A percentile compares a stretch with the other conserved stretches of the same genome.
These are phyloP conservation scores for Scenedesmus sp. DNA, from an alignment of 163 green algal genomes.

Conservation along the genomic window DNA sequence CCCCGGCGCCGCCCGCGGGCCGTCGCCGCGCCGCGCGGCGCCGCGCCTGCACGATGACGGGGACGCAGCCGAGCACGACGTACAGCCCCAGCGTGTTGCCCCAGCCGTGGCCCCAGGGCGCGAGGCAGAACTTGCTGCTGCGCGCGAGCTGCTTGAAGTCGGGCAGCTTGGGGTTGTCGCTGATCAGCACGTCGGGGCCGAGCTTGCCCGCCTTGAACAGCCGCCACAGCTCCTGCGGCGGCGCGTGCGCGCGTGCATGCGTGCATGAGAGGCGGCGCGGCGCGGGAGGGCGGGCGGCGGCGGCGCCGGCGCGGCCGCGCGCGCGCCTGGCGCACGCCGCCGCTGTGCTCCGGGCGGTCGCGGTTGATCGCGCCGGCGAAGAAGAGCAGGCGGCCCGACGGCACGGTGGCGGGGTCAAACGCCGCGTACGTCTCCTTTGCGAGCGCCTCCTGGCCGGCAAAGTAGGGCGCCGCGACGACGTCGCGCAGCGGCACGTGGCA, in stretches of 20 bases:
- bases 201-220: constrained; percentile 31
- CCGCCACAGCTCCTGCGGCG: constrained; percentile 18
- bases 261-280: too few species aligned
- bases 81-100: constrained; percentile 9
- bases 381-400: constrained; percentile 13
- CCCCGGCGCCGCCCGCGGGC: too few species aligned
- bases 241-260: too few species aligned
- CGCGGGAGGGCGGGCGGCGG: too few species aligned
- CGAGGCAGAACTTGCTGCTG: constrained; percentile 44
- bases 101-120: constrained; percentile 30
- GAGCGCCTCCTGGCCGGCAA: not conserved
- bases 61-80: constrained; percentile 27
- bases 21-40: too few species aligned
- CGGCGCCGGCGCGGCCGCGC: too few species aligned
- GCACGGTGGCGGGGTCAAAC: not conserved
- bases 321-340: constrained; percentile 22
- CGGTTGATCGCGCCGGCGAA: not conserved
- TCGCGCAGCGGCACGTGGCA: constrained; percentile 19
- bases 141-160: constrained; percentile 1
- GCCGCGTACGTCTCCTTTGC: constrained; percentile 12
- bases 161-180: not conserved
- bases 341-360: not conserved
- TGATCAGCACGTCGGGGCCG: constrained; percentile 14
- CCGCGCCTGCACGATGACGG: constrained; percentile 41
- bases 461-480: constrained; percentile 37